phyloP scores from a whole-genome alignment of 306 rosid species.

The Styphnolobium japonicum region DNA sequence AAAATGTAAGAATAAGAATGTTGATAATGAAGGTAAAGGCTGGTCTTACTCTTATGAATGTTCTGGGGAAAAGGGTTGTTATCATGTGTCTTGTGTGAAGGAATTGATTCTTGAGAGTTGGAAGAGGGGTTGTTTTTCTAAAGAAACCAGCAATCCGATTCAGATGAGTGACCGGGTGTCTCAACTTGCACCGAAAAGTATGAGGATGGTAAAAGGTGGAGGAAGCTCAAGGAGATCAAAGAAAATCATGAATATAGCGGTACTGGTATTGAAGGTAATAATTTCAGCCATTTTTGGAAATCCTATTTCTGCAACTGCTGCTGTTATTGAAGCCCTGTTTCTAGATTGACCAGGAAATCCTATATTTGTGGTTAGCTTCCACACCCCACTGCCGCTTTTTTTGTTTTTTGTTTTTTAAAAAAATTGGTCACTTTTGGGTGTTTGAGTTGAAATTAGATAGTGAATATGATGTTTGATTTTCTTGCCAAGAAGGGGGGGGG shows the following conservation, averaged over 20 bases:
- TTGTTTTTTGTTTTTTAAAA: too few relatives aligned
- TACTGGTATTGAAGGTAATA: constrained; percentile 29
- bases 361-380: not conserved
- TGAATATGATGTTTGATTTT: too few relatives aligned
- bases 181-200: not conserved
- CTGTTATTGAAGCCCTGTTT: constrained; percentile 31
- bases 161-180: not conserved
- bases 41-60: constrained; percentile 45
- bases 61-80: constrained; percentile 18
- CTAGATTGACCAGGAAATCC: not conserved
- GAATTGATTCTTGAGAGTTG: constrained; percentile 36
- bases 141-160: not conserved
- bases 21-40: constrained; percentile 15
- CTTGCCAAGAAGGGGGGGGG: too few relatives aligned
- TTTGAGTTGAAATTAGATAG: not conserved
- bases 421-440: not conserved
- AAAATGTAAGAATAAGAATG: constrained; percentile 30
- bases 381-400: too few relatives aligned
- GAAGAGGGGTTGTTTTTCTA: constrained; percentile 30
- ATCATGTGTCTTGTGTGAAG: constrained; percentile 50
- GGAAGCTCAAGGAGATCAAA: constrained; percentile 16
- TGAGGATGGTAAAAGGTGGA: not conserved
- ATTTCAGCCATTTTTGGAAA: constrained; percentile 47
- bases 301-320: constrained; percentile 21
- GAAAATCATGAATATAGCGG: not conserved